These are phyloP conservation scores for Angomonas desouzai DNA, from an alignment of 208 protist genomes.

Conservation along the genomic window DNA sequence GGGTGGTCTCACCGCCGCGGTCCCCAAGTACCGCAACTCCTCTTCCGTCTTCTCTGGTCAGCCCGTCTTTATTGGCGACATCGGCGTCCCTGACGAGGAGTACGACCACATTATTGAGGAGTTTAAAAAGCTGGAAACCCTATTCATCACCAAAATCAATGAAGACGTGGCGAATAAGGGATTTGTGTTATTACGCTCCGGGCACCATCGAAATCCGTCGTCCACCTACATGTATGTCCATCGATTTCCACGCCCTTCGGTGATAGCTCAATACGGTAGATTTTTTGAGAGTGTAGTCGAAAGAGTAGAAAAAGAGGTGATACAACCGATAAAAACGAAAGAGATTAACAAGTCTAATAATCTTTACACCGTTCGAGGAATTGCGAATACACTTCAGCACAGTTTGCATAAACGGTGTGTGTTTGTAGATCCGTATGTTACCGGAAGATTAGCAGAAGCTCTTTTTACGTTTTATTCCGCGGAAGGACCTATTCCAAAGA, in stretches of 20 bases:
- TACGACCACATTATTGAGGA: conserved; percentile 46
- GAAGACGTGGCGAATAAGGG: conserved; percentile 38
- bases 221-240: conserved; percentile 24
- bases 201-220: conserved; percentile 22
- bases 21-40: not conserved
- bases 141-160: conserved; percentile 29
- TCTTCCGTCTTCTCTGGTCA: conserved; percentile 33
- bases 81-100: conserved; percentile 64
- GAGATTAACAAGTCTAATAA: conserved; percentile 8
- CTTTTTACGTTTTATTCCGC: conserved; percentile 8
- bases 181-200: conserved; percentile 28
- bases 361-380: not conserved
- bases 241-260: conserved; percentile 23
- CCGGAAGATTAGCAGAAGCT: not conserved
- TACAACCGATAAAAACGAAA: not conserved
- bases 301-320: conserved; percentile 26
- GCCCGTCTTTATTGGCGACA: conserved; percentile 56
- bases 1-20: not conserved
- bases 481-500: not conserved
- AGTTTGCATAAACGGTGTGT: not conserved
- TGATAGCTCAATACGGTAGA: conserved; percentile 26
- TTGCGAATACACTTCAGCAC: not conserved
- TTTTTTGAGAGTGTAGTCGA: conserved; percentile 38
- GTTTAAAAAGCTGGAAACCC: conserved; percentile 39
- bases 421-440: conserved; percentile 7